A percentile compares a stretch with the other conserved stretches of the same genome.
phyloP scores from a whole-genome alignment of 305 asterid species.

The Plantago lanceolata region DNA sequence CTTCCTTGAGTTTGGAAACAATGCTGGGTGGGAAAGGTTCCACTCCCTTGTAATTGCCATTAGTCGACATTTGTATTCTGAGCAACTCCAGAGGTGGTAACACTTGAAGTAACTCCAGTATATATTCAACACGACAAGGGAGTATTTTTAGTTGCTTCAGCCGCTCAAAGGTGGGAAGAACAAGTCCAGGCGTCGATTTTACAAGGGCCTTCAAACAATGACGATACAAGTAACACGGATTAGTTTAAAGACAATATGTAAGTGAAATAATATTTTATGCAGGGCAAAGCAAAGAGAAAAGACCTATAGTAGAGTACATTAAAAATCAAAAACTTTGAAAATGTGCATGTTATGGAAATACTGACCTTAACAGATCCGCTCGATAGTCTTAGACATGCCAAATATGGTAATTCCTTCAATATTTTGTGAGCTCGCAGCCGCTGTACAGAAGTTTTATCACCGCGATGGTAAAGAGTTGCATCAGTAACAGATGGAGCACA shows the following conservation, averaged over 20 bases:
- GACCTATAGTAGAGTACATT: no score
- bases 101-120: slow-evolving; percentile 1
- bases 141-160: not conserved
- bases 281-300: no score
- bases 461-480: not conserved
- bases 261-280: no score
- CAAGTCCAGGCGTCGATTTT: not conserved
- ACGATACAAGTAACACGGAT: not conserved
- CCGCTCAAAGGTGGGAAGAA: not conserved
- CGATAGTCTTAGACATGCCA: not conserved
- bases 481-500: not conserved
- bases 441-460: not conserved
- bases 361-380: not conserved
- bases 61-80: not conserved
- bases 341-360: not conserved
- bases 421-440: not conserved
- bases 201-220: not conserved
- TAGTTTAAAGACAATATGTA: not conserved
- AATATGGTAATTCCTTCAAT: not conserved
- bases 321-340: no score
- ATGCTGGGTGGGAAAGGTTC: not conserved
- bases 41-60: not conserved
- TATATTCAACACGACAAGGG: no score
- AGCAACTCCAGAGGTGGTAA: slow-evolving; percentile 6
- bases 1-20: slow-evolving; percentile 1